These are phyloP conservation scores for Cynara cardunculus DNA, from an alignment of 129 eudicot species.

Conservation along the genomic window DNA sequence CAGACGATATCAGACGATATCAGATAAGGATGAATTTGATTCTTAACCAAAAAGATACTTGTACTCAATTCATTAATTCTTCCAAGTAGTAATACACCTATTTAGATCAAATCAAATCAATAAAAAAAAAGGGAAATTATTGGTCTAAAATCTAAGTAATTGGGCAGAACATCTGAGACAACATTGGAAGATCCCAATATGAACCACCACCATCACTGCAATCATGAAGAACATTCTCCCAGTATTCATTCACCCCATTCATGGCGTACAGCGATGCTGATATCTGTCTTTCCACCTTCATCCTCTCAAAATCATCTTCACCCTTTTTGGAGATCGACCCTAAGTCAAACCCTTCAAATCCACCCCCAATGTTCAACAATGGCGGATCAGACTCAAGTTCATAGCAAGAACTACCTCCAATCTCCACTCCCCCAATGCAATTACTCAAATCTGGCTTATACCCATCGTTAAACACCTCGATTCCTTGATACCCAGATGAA, in stretches of 20 bases:
- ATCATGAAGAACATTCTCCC: conserved; percentile 54
- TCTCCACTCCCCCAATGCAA: conserved; percentile 26
- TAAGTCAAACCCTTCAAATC: conserved; percentile 27
- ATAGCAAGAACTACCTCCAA: conserved; percentile 22
- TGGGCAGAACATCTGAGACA: conserved; percentile 59
- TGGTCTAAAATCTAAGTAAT: conserved; percentile 22
- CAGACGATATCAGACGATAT: no score
- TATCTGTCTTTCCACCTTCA: conserved; percentile 81
- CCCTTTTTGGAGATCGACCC: conserved; percentile 3
- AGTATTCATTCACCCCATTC: conserved; percentile 71
- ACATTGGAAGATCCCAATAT: conserved; percentile 68
- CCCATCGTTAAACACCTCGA: conserved; percentile 31
- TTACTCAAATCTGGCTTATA: conserved; percentile 60
- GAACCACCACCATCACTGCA: conserved; percentile 27
- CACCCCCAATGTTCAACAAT: conserved; percentile 16
- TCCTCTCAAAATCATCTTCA: conserved; percentile 53
- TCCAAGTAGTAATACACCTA: conserved; percentile 28
- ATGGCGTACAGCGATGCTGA: conserved; percentile 82
- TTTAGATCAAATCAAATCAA: conserved; percentile 5
- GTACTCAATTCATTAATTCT: conserved; percentile 26
- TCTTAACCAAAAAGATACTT: conserved; percentile 18
- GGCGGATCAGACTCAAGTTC: conserved; percentile 15
- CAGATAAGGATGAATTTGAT: no score
- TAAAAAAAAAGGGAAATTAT: not conserved
- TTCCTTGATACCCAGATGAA: conserved; percentile 32